Evolutionary conservation across 441 rosid genomes (phyloP), one percentile per base, ranked within the genome.

Genomic region (Raphanus hybrid): DNA sequence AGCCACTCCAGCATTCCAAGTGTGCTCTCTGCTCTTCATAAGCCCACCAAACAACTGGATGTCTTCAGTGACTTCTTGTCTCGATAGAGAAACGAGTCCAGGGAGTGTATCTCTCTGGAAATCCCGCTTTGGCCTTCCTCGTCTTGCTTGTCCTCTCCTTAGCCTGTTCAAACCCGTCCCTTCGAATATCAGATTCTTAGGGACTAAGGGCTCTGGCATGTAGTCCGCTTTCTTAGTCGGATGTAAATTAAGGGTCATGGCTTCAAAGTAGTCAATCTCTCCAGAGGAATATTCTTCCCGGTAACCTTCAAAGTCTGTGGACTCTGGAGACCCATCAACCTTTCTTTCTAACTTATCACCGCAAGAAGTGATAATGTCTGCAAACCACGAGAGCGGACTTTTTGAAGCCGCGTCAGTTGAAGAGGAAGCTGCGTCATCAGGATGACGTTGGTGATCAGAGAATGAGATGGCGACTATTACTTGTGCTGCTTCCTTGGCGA

Each of bases 21-120:
- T 55, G 60, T 27, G 18, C 1, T 70, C 71, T 64, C 66, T 70
- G 52, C 61, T 70, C 77, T 82, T 86, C 96, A 89, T 86, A 76
- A 90, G 76, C 71, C 93, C 97, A 1, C 91, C 96, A 76, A 94
- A 86, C 66, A 90, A 81, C 82, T 92, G 99, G 74, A 94, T 86
- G 81, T 94, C 99, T 84, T 94, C 94, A 0, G 92, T 87, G 23
- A 91, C 92, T 85, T 94, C 99, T 1, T 91, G 93, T 77, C 97
- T 88, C 1, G 98, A 91, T 32, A 94, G 80, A 50, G 99, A 94
- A 83, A 83, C 77, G 59, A 94, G 89, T 43, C 98, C 96, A 0
- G 97, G 98, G 77, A 94, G 99, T 83, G 90, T 88, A 82, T 94
- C 99, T 88, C 97, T 90, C 82, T 91, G 97, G 85, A 94, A 94